Evolutionary conservation across 768 basidiomycete species (phyloP), one percentile per base, ranked within the genome.

Genomic region (Coprinellus aureogranulatus): DNA sequence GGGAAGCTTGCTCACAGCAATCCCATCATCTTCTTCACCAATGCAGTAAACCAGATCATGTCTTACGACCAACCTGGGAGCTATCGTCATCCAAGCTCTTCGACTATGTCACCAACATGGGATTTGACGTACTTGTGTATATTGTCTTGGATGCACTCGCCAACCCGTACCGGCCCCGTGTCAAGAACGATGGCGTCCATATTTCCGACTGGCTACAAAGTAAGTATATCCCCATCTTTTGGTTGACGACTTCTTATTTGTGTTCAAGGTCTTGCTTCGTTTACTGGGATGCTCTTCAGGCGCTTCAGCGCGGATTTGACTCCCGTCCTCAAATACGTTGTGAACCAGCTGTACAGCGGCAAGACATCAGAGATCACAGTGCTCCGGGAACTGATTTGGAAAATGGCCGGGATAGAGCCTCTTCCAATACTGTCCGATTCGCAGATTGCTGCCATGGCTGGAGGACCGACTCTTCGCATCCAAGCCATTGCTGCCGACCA

Each of bases 1-100:
- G 95, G 92, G 12, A 98, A 98, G 72, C 75, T 96, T 54, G 92
- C 92, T 14, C 94, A 98, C 70, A 89, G 91, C 18, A 97, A 98
- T 67, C 97, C 97, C 4, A 89, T 87, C 63, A 87, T 95, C 50
- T 85, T 98, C 64, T 98, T 98, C 76, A 68, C 82, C 23, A 90
- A 91, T 60, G 92, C 90, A 0, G 87, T 99, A 47, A 87, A 88
- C 62, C 97, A 98, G 71, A 90, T 98, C 57, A 93, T 94, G 88
- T 88, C 92, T 14, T 99, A 99, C 66, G 92, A 96, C 67, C n/a
- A 99, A 98, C 71, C 73, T 97, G 53, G 92, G 92, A 10, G 82
- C 81, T 41, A 92, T 94, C 22, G 89, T 98, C 42, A 89, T 98
- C 25, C 93, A 94, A 63, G 90, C 90, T 18, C 78, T 94, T 63